These are phyloP conservation scores for Aspergillus pseudonomiae DNA, from an alignment of 2,329 filamentous ascomycete species.

Conservation along the genomic window DNA sequence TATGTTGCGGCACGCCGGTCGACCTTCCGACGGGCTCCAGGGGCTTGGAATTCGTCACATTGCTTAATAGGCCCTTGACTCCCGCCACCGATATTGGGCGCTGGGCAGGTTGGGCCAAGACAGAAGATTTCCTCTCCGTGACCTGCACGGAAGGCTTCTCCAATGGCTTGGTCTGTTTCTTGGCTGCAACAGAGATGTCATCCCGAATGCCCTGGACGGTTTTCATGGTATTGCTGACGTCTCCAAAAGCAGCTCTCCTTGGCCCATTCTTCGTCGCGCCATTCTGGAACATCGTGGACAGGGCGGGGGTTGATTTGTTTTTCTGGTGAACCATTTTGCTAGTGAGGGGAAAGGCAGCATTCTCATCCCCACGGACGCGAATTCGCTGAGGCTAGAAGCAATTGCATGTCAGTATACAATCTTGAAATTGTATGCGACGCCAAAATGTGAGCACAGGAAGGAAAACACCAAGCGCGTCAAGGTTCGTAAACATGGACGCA, in stretches of 20 bases:
- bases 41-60: slow-evolving; percentile 35
- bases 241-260: slow-evolving; percentile 79
- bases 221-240: slow-evolving; percentile 72
- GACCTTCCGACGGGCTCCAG: slow-evolving; percentile 38
- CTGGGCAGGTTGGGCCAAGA: slow-evolving; percentile 63
- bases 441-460: background rate
- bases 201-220: slow-evolving; percentile 52
- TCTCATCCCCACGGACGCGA: slow-evolving; percentile 70
- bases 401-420: slow-evolving; percentile 20
- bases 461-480: slow-evolving; percentile 15
- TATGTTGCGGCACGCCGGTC: slow-evolving; percentile 31
- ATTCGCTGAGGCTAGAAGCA: slow-evolving; percentile 68
- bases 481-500: slow-evolving; percentile 3
- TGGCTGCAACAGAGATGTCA: slow-evolving; percentile 56
- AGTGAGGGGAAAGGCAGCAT: slow-evolving; percentile 55
- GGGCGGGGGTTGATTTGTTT: slow-evolving; percentile 75
- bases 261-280: slow-evolving; percentile 64
- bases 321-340: slow-evolving; percentile 73
- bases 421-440: background rate
- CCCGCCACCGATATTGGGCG: slow-evolving; percentile 52
- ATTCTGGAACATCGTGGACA: slow-evolving; percentile 57
- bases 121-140: slow-evolving; percentile 48
- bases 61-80: slow-evolving; percentile 43
- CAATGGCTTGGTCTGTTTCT: slow-evolving; percentile 41
- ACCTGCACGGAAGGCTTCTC: slow-evolving; percentile 33